phyloP scores from a whole-genome alignment of 1,139 yeast genomes.

The Yamadazyma diddensiae region DNA sequence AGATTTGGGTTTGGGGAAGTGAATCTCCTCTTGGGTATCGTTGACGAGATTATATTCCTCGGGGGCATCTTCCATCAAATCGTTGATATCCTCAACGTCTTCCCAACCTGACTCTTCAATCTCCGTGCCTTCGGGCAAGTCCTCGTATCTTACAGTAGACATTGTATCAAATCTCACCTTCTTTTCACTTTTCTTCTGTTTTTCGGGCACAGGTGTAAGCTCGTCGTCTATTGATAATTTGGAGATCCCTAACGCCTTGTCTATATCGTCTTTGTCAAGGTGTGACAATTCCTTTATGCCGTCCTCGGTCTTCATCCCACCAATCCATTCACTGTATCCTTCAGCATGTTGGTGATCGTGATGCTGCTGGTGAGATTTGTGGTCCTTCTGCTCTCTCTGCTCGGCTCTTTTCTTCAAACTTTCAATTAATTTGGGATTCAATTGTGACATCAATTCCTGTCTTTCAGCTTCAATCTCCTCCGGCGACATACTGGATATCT shows the following conservation, averaged over 20 bases:
- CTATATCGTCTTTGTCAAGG: slow-evolving; percentile 37
- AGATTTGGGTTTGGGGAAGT: slow-evolving; percentile 56
- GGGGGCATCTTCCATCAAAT: slow-evolving; percentile 30
- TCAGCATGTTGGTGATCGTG: slow-evolving; percentile 49
- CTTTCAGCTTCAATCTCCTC: slow-evolving; percentile 66
- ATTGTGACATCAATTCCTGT: slow-evolving; percentile 59
- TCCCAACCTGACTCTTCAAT: slow-evolving; percentile 44
- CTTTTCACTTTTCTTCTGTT: slow-evolving; percentile 13
- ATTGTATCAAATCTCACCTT: slow-evolving; percentile 42
- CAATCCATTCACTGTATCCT: slow-evolving; percentile 72
- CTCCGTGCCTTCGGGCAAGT: slow-evolving; percentile 22
- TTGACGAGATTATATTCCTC: slow-evolving; percentile 44
- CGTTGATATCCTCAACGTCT: slow-evolving; percentile 36
- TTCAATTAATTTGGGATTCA: slow-evolving; percentile 69
- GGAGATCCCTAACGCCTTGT: slow-evolving; percentile 35
- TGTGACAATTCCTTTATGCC: slow-evolving; percentile 33
- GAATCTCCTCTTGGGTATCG: slow-evolving; percentile 36
- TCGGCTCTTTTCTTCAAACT: slow-evolving; percentile 47
- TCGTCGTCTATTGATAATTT: slow-evolving; percentile 1
- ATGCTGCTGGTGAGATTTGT: slow-evolving; percentile 13
- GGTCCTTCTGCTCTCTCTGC: slow-evolving; percentile 20
- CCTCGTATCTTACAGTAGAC: slow-evolving; percentile 41
- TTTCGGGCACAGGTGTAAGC: background rate
- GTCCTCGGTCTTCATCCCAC: slow-evolving; percentile 49
- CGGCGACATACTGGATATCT: slow-evolving; percentile 59